phyloP scores from a whole-genome alignment of 768 basidiomycete species.

The Flagelloscypha sp. region DNA sequence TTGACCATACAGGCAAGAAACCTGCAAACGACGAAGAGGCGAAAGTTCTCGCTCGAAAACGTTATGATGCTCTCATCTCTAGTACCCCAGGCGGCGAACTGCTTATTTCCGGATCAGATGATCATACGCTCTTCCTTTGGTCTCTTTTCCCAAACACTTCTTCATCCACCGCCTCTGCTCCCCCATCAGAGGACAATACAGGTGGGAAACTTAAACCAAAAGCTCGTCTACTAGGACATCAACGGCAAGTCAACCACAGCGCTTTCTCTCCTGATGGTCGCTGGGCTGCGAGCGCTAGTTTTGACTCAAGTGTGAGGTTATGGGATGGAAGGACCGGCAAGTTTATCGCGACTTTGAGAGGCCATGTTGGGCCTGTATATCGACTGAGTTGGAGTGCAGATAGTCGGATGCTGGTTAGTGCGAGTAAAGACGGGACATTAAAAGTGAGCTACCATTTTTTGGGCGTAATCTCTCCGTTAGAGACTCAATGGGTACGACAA shows the following conservation, averaged over 20 bases:
- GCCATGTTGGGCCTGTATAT: slow-evolving; percentile 93
- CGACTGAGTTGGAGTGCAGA: slow-evolving; percentile 94
- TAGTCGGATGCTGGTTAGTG: slow-evolving; percentile 83
- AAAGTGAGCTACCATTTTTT: slow-evolving; percentile 50
- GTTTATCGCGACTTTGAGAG: slow-evolving; percentile 84
- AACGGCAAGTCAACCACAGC: slow-evolving; percentile 89
- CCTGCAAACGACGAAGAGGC: slow-evolving; percentile 81
- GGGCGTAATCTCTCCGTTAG: neutral
- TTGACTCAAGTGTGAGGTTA: slow-evolving; percentile 83
- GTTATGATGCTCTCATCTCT: slow-evolving; percentile 66
- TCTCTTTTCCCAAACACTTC: slow-evolving; percentile 71
- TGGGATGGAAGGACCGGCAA: slow-evolving; percentile 86
- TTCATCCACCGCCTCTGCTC: slow-evolving; percentile 24
- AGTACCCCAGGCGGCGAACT: slow-evolving; percentile 59
- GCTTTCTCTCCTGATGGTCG: slow-evolving; percentile 92
- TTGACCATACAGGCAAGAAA: slow-evolving; percentile 77
- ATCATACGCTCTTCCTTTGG: slow-evolving; percentile 98
- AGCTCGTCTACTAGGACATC: slow-evolving; percentile 86
- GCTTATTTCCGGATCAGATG: slow-evolving; percentile 92
- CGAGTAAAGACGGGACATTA: slow-evolving; percentile 92
- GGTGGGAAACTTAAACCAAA: slow-evolving; percentile 56
- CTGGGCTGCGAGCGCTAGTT: slow-evolving; percentile 85
- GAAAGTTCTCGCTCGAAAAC: slow-evolving; percentile 62
- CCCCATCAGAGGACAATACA: slow-evolving; percentile 28
- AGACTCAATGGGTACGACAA: slow-evolving; percentile 3